Evolutionary conservation across 2,329 filamentous ascomycete genomes (phyloP).

Genomic region (Bipolaris bicolor): DNA sequence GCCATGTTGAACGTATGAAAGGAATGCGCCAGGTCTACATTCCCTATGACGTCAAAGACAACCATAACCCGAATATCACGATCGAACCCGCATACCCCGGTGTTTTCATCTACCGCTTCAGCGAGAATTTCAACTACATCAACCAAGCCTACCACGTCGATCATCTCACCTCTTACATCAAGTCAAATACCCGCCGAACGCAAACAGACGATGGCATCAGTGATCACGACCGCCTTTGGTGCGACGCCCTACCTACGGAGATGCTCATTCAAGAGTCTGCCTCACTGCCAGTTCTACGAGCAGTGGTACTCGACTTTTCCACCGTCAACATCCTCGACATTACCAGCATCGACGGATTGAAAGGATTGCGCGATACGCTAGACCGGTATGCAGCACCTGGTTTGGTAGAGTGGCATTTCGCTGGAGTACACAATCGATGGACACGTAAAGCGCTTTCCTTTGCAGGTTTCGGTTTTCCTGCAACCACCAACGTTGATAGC

Average conservation of each 20-base stretch:
- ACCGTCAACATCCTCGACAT: slow-evolving; percentile 63
- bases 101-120: slow-evolving; percentile 93
- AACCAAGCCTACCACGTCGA: slow-evolving; percentile 87
- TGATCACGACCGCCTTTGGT: slow-evolving; percentile 60
- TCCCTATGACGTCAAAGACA: slow-evolving; percentile 59
- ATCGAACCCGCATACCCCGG: slow-evolving; percentile 75
- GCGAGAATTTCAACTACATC: slow-evolving; percentile 91
- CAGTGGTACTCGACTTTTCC: slow-evolving; percentile 63
- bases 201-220: slow-evolving; percentile 27
- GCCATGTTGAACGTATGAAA: not conserved
- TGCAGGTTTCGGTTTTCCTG: slow-evolving; percentile 60
- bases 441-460: slow-evolving; percentile 62
- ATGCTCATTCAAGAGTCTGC: slow-evolving; percentile 15
- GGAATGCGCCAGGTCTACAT: slow-evolving; percentile 26
- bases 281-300: slow-evolving; percentile 56
- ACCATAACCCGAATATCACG: slow-evolving; percentile 58
- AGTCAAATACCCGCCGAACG: slow-evolving; percentile 50
- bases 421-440: slow-evolving; percentile 62
- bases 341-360: slow-evolving; percentile 61
- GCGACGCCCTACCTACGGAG: slow-evolving; percentile 53
- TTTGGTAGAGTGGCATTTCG: slow-evolving; percentile 54
- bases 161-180: slow-evolving; percentile 72
- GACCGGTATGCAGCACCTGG: slow-evolving; percentile 56
- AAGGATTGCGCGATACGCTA: slow-evolving; percentile 62
- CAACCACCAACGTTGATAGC: slow-evolving; percentile 3